These are phyloP conservation scores for Aspergillus ibericus DNA, from an alignment of 2,329 filamentous ascomycete genomes.

Conservation along the genomic window DNA sequence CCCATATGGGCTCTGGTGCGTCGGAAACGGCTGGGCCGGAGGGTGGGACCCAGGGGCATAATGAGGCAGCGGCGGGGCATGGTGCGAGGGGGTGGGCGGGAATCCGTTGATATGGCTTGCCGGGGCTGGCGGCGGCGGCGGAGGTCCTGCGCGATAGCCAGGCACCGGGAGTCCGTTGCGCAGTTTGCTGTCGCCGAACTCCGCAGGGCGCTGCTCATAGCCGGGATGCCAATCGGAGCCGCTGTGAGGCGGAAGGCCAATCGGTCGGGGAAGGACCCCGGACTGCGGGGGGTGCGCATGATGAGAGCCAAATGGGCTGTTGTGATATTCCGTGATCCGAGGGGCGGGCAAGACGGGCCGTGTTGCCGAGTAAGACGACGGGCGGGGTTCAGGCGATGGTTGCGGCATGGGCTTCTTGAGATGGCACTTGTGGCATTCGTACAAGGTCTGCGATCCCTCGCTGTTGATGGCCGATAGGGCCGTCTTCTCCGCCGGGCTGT, in stretches of 20 bases:
- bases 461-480: conserved; percentile 15
- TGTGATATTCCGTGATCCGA: conserved; percentile 32
- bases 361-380: conserved; percentile 35
- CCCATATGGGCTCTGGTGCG: conserved; percentile 42
- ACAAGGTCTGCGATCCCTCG: conserved; percentile 45
- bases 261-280: conserved; percentile 29
- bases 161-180: conserved; percentile 39
- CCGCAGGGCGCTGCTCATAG: conserved; percentile 37
- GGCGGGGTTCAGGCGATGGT: conserved; percentile 35
- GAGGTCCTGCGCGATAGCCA: conserved; percentile 33
- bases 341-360: conserved; percentile 37
- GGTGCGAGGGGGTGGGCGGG: conserved; percentile 31
- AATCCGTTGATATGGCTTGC: conserved; percentile 56
- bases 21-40: conserved; percentile 35
- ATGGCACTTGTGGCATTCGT: conserved; percentile 75
- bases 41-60: conserved; percentile 34
- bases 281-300: conserved; percentile 30
- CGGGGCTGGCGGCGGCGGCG: conserved; percentile 51
- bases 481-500: conserved; percentile 16
- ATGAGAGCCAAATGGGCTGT: conserved; percentile 32
- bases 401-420: conserved; percentile 44
- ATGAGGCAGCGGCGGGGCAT: conserved; percentile 31
- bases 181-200: conserved; percentile 31
- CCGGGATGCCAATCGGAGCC: conserved; percentile 35
- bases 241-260: conserved; percentile 29